phyloP scores from a whole-genome alignment of 768 basidiomycete species.

The Hirschioporus abietinus region DNA sequence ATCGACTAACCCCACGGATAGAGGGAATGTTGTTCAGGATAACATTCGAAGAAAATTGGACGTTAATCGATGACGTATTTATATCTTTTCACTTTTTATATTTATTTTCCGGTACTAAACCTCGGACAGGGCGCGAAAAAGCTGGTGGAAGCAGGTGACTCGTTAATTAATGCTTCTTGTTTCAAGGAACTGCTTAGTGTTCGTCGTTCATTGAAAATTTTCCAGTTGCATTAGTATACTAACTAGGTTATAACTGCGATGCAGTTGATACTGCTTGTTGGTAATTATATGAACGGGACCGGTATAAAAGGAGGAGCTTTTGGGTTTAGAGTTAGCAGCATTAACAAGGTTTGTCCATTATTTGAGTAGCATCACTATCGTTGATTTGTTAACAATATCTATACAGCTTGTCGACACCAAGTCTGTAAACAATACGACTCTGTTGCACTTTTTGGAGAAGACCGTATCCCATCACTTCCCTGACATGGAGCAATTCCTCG shows the following conservation, averaged over 20 bases:
- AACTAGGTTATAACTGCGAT: not conserved
- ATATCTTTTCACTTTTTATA: not conserved
- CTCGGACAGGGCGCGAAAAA: conserved; percentile 66
- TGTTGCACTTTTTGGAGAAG: conserved; percentile 90
- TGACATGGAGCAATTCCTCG: conserved; percentile 80
- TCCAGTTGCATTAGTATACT: not conserved
- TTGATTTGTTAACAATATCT: not conserved
- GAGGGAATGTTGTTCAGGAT: conserved; percentile 94
- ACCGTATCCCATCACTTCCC: conserved; percentile 86
- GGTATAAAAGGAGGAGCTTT: conserved; percentile 95
- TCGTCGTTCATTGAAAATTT: conserved; percentile 18
- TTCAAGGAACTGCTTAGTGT: conserved; percentile 92
- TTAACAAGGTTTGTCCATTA: conserved; percentile 71
- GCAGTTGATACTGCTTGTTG: conserved; percentile 87
- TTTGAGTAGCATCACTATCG: not conserved
- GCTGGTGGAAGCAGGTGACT: conserved; percentile 73
- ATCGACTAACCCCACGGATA: conserved; percentile 80
- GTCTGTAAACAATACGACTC: conserved; percentile 87
- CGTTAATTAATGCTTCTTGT: conserved; percentile 71
- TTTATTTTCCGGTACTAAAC: conserved; percentile 7
- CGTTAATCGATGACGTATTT: conserved; percentile 74
- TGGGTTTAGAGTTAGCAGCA: conserved; percentile 94
- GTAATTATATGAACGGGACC: conserved; percentile 98
- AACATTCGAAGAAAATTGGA: conserved; percentile 81
- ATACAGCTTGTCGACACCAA: conserved; percentile 93